Base-by-base conservation (phyloP, 2,329 filamentous ascomycete species). In the Fusarium sp. region DNA sequence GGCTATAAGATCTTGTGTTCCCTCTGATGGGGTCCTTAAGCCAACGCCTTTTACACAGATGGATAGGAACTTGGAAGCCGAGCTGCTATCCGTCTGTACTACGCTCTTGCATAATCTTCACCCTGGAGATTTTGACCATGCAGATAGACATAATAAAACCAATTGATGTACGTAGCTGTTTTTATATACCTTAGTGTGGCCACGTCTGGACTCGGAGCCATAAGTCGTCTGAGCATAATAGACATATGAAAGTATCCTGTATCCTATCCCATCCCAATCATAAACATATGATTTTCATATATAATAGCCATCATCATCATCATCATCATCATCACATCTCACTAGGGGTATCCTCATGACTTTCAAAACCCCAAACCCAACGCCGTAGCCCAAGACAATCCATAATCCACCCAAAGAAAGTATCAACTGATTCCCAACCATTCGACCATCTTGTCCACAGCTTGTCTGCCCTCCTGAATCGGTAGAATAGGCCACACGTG, bases 401-500 rank as follows among this genome's bases (percentile, higher is more conserved):
- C 30, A 50, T 53, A 57, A 59, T 28, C 42, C 30, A 52, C 23
- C 44, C 49, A 47, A 60, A 53, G 23, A 60, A 23, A 44, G 13
- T 10, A 49, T 58, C 53, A 54, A 21, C 44, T 69, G 44, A 35
- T 52, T 33, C 70, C 67, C 42, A 82, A 37, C 76, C 78, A 82
- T 28, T 73, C 50, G 1, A 81, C 61, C 40, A 81, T 78, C 60
- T 64, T 74, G 9, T 79, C 73, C 28, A 79, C 56, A 2, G 80
- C 79, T 33, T 72, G 60, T 21, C 61, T 69, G 7, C 74, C 79
- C 63, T 82, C 80, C 32, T 75, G 73, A 8, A 80, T 73, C 12
- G 79, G 74, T 9, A 81, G 43, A 38, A 81, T 28, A 9, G 79
- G 79, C 80, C 80, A 82, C 13, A 79, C 79, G 38, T 82, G 80